Percentiles rank a stretch among this genome's conserved stretches.
phyloP scores from a whole-genome alignment of 2,329 filamentous ascomycete genomes.

The Pyrenophora graminea region DNA sequence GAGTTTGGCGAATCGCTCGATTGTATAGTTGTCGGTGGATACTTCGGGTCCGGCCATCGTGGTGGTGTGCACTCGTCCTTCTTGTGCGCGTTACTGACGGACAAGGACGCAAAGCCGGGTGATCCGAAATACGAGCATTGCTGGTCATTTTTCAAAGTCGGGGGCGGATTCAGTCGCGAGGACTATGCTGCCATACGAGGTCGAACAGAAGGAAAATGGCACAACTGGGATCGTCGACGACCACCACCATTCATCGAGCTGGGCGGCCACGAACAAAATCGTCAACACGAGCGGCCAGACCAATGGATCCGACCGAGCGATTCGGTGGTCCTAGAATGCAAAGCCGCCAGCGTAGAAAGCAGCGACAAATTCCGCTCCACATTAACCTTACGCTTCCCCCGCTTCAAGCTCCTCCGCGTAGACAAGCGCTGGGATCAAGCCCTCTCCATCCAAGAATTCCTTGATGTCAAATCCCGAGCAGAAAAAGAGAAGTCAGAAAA shows the following conservation, averaged over 20 bases:
- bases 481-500: constrained; percentile 66
- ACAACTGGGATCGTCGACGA: constrained; percentile 75
- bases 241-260: constrained; percentile 83
- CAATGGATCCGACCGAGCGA: constrained; percentile 91
- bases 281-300: constrained; percentile 79
- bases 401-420: constrained; percentile 79
- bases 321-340: constrained; percentile 84
- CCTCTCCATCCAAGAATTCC: constrained; percentile 77
- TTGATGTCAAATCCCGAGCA: constrained; percentile 69
- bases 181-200: constrained; percentile 86
- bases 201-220: constrained; percentile 89
- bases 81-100: constrained; percentile 81
- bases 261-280: constrained; percentile 67
- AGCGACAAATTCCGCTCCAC: constrained; percentile 79
- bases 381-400: constrained; percentile 84
- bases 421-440: constrained; percentile 85
- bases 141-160: constrained; percentile 96
- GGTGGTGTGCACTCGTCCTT: constrained; percentile 85
- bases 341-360: constrained; percentile 75
- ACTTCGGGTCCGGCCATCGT: constrained; percentile 84
- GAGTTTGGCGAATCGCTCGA: constrained; percentile 94
- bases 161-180: constrained; percentile 83
- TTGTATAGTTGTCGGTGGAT: constrained; percentile 86
- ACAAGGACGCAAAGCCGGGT: constrained; percentile 66
- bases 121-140: constrained; percentile 70